A percentile compares a stretch with the other conserved stretches of the same genome.
Evolutionary conservation across 352 stramenopile genomes (phyloP).

Genomic region (Phytophthora litchii): DNA sequence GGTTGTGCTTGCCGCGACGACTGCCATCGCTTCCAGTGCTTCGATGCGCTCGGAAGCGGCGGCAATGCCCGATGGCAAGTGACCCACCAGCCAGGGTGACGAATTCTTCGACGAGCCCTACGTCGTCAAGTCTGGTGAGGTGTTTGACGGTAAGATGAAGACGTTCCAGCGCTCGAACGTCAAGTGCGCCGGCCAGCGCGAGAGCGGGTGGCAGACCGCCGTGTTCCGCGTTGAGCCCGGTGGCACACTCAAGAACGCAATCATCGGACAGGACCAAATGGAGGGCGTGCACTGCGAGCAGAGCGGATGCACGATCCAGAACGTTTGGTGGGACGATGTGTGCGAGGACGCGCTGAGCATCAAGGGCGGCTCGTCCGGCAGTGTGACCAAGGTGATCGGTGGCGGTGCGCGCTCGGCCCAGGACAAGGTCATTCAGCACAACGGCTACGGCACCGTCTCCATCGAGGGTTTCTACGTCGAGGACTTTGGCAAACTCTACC

Average conservation of each 20-base stretch:
- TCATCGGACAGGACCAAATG: slow-evolving; percentile 50
- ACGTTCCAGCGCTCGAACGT: slow-evolving; percentile 35
- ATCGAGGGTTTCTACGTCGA: slow-evolving; percentile 30
- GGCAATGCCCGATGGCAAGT: slow-evolving; percentile 23
- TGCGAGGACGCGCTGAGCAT: slow-evolving; percentile 51
- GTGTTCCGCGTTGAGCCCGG: slow-evolving; percentile 47
- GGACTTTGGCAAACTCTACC: slow-evolving; percentile 31
- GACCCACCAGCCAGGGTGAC: slow-evolving; percentile 29
- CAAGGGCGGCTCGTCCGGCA: slow-evolving; percentile 43
- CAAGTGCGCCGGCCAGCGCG: slow-evolving; percentile 48
- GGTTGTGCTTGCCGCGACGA: slow-evolving; percentile 12
- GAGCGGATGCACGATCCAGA: slow-evolving; percentile 30
- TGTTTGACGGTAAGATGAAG: slow-evolving; percentile 42
- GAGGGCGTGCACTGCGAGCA: slow-evolving; percentile 30
- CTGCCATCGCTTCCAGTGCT: slow-evolving; percentile 20
- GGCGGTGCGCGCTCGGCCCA: slow-evolving; percentile 23
- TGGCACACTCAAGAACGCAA: slow-evolving; percentile 56
- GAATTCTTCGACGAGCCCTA: slow-evolving; percentile 35
- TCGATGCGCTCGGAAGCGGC: slow-evolving; percentile 33
- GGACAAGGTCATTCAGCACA: slow-evolving; percentile 32
- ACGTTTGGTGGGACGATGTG: slow-evolving; percentile 31
- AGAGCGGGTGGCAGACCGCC: slow-evolving; percentile 35
- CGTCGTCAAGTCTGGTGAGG: slow-evolving; percentile 36
- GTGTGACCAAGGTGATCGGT: slow-evolving; percentile 39
- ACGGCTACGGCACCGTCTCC: slow-evolving; percentile 27